Percentiles rank a stretch among this genome's conserved stretches.
These are phyloP conservation scores for Vitis hybrid DNA, from an alignment of 177 flowering plant species.

Conservation along the genomic window DNA sequence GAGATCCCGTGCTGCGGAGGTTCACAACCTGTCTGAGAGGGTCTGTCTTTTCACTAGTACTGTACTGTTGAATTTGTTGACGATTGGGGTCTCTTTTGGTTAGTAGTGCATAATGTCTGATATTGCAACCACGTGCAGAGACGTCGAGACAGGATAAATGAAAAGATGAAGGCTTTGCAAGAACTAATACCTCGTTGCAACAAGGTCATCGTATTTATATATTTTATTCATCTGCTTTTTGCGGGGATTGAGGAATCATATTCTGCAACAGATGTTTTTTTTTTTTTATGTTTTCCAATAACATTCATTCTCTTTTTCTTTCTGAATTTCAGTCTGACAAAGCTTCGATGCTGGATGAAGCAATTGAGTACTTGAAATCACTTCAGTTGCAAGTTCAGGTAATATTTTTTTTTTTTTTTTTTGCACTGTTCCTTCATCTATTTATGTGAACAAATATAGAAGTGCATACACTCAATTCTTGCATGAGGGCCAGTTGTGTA, in stretches of 20 bases:
- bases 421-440: too few species aligned
- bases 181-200: constrained; percentile 92
- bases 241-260: background rate
- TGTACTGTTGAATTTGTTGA: background rate
- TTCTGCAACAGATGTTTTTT: too few species aligned
- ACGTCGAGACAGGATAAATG: constrained; percentile 92
- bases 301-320: background rate
- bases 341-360: constrained; percentile 96
- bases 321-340: constrained; percentile 68
- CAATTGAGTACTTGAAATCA: constrained; percentile 87
- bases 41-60: constrained; percentile 32
- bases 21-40: constrained; percentile 93
- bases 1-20: constrained; percentile 89
- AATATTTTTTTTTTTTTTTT: constrained; percentile 1
- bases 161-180: constrained; percentile 90
- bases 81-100: background rate
- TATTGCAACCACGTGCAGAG: constrained; percentile 45
- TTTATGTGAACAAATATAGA: too few species aligned
- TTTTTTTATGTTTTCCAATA: background rate
- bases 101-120: background rate
- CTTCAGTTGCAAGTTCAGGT: constrained; percentile 97
- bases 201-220: constrained; percentile 46
- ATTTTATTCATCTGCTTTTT: background rate
- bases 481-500: too few species aligned
- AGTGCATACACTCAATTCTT: background rate